Percentiles rank a stretch among this genome's conserved stretches.
phyloP scores from a whole-genome alignment of 2,329 filamentous ascomycete genomes.

The Fusarium falciforme region DNA sequence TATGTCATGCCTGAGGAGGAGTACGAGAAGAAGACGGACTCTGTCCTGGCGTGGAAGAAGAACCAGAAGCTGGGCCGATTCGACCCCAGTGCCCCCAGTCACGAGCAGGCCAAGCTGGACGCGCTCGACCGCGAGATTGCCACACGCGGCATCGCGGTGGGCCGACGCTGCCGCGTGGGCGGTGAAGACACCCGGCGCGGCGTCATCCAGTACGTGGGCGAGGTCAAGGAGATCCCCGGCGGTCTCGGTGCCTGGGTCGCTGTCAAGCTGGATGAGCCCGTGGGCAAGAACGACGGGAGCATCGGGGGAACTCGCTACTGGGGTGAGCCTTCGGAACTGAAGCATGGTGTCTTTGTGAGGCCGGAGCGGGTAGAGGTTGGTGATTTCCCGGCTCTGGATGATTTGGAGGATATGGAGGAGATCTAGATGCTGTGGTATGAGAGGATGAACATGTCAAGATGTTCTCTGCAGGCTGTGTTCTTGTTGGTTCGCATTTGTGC shows the following conservation, averaged over 20 bases:
- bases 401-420: constrained; percentile 83
- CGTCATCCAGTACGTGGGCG: constrained; percentile 76
- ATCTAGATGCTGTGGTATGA: constrained; percentile 55
- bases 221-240: constrained; percentile 78
- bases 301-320: constrained; percentile 77
- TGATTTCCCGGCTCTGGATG: constrained; percentile 76
- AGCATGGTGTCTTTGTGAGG: constrained; percentile 82
- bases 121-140: constrained; percentile 77
- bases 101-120: constrained; percentile 77
- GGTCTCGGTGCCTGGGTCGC: constrained; percentile 77
- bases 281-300: constrained; percentile 85
- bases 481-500: neutral
- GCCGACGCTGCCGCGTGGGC: constrained; percentile 73
- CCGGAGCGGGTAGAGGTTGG: constrained; percentile 83
- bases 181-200: constrained; percentile 77
- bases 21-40: constrained; percentile 88
- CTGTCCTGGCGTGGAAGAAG: constrained; percentile 95
- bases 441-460: neutral
- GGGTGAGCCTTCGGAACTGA: constrained; percentile 70
- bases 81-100: constrained; percentile 82
- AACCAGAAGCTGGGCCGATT: constrained; percentile 96
- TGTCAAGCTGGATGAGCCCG: constrained; percentile 80
- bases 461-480: neutral
- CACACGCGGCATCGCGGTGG: constrained; percentile 73
- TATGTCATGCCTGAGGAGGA: constrained; percentile 88